Evolutionary conservation across 305 asterid species (phyloP).

Genomic region (Fraxinus greggii): DNA sequence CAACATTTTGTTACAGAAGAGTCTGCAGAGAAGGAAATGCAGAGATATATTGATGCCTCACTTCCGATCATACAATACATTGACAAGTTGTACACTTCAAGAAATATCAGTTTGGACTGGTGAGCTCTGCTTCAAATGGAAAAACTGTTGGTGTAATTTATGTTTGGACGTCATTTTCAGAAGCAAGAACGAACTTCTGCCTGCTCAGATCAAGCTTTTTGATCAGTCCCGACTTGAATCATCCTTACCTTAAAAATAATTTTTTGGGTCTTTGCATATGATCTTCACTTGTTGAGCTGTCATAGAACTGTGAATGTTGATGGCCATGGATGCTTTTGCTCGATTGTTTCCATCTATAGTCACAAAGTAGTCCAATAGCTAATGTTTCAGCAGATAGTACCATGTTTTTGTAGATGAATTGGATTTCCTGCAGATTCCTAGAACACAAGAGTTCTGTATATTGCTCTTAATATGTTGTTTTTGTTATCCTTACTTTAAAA

Average conservation of each 20-base stretch:
- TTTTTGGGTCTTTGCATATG: not conserved
- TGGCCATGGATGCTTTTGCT: not conserved
- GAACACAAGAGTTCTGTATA: not conserved
- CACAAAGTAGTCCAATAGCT: not conserved
- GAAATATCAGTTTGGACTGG: constrained; percentile 79
- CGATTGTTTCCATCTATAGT: not conserved
- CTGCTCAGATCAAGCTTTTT: not conserved
- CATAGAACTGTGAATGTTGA: not conserved
- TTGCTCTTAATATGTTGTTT: not conserved
- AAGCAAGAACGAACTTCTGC: not conserved
- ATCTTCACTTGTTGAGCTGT: not conserved
- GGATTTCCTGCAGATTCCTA: not conserved
- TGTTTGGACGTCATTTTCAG: not conserved
- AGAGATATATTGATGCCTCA: constrained; percentile 69
- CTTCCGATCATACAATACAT: constrained; percentile 70
- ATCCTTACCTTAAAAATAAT: not conserved
- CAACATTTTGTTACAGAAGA: constrained; percentile 38
- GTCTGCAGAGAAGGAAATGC: constrained; percentile 72
- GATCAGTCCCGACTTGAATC: not conserved
- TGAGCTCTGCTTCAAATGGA: constrained; percentile 32
- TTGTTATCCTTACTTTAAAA: not conserved
- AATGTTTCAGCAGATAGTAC: not conserved
- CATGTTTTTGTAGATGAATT: not conserved
- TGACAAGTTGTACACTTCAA: constrained; percentile 57
- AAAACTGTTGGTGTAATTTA: not conserved